Percentiles rank a stretch among this genome's conserved stretches.
These are phyloP conservation scores for Stylonectria norvegica DNA, from an alignment of 2,329 filamentous ascomycete genomes.

Conservation along the genomic window DNA sequence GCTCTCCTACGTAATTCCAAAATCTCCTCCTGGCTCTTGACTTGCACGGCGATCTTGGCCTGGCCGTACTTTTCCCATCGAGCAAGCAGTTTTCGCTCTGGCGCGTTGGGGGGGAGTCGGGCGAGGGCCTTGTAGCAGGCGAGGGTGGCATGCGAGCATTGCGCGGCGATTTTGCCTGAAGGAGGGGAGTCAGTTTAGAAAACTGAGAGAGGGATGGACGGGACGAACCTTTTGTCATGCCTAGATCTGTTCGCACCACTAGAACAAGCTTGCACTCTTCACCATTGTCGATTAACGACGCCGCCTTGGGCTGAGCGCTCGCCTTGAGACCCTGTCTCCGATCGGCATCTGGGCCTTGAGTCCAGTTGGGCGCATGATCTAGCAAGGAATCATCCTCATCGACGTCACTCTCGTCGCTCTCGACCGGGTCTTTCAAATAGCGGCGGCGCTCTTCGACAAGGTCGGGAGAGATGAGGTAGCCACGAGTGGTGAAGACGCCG, in stretches of 20 bases:
- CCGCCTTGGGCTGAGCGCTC: slow-evolving; percentile 43
- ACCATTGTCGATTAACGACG: slow-evolving; percentile 37
- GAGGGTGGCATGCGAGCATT: slow-evolving; percentile 92
- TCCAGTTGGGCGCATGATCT: slow-evolving; percentile 67
- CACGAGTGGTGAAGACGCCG: slow-evolving; percentile 66
- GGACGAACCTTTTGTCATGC: slow-evolving; percentile 87
- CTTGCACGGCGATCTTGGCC: slow-evolving; percentile 89
- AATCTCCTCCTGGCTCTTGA: slow-evolving; percentile 81
- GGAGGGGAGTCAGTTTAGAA: neutral
- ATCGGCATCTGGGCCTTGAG: slow-evolving; percentile 59
- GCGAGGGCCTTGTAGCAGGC: slow-evolving; percentile 90
- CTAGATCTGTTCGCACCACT: slow-evolving; percentile 87
- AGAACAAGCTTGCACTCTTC: slow-evolving; percentile 95
- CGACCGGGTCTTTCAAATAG: slow-evolving; percentile 57
- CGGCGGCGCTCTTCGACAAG: slow-evolving; percentile 55
- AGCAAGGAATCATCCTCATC: slow-evolving; percentile 57
- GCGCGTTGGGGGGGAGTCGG: slow-evolving; percentile 49
- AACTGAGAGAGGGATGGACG: no score
- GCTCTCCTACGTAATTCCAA: slow-evolving; percentile 72
- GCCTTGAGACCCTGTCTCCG: slow-evolving; percentile 50
- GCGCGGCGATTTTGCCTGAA: slow-evolving; percentile 91
- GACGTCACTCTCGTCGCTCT: slow-evolving; percentile 67
- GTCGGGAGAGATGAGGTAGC: slow-evolving; percentile 56
- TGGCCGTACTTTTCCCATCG: slow-evolving; percentile 86
- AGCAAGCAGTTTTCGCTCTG: slow-evolving; percentile 62